Evolutionary conservation across 83 land plant species (phyloP).

Genomic region (Isoetes engelmannii): DNA sequence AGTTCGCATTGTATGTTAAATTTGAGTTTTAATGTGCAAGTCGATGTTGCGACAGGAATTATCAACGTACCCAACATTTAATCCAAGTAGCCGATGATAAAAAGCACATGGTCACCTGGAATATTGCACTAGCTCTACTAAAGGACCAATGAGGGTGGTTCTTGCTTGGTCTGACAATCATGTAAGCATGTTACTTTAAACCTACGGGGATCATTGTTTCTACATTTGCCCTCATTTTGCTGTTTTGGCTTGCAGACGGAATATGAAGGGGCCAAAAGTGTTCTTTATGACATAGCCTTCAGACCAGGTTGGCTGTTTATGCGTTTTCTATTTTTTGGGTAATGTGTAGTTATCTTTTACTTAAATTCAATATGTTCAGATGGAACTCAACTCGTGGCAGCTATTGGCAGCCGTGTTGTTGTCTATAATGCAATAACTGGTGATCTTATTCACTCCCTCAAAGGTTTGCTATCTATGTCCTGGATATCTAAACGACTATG

Average conservation of each 20-base stretch:
- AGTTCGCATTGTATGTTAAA: no score
- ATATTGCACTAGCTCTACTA: no score
- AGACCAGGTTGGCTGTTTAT: slow-evolving; percentile 23
- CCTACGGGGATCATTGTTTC: neutral
- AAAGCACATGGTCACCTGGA: no score
- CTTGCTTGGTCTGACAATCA: slow-evolving; percentile 15
- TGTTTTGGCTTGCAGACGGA: slow-evolving; percentile 25
- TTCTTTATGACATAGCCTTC: slow-evolving; percentile 31
- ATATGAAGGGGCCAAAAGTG: slow-evolving; percentile 26
- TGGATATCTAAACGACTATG: no score
- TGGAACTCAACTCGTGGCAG: slow-evolving; percentile 36
- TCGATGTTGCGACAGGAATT: no score
- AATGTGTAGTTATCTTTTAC: slow-evolving; percentile 1
- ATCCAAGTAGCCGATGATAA: no score
- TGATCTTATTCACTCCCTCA: slow-evolving; percentile 36
- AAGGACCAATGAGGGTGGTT: slow-evolving; percentile 8
- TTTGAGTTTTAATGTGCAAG: no score
- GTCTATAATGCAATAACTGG: slow-evolving; percentile 36
- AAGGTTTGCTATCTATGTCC: slow-evolving; percentile 8
- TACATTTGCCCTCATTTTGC: neutral
- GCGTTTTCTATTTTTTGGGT: neutral
- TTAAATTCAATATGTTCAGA: slow-evolving; percentile 8
- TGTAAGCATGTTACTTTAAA: neutral
- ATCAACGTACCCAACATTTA: no score
- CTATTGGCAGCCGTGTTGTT: slow-evolving; percentile 34